These are phyloP conservation scores for Tricholoma matsutake DNA, from an alignment of 768 basidiomycete species.

Conservation along the genomic window DNA sequence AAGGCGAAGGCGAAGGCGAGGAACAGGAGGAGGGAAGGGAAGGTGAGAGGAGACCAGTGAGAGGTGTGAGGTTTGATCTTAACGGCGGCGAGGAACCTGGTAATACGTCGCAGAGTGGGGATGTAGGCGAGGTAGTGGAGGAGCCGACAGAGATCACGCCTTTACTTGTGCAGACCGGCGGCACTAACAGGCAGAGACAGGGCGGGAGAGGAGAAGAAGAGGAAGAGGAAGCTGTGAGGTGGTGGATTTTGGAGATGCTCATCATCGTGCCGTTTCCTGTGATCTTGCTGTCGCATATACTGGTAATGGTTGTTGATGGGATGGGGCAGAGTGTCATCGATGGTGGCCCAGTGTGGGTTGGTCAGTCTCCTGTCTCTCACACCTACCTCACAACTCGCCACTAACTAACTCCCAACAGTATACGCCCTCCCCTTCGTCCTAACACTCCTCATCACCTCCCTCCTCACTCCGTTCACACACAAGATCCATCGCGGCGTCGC, in stretches of 20 bases:
- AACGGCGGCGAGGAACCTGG: slow-evolving; percentile 13
- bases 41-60: slow-evolving; percentile 11
- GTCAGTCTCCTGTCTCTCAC: not conserved
- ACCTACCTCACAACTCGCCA: not conserved
- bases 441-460: slow-evolving; percentile 50
- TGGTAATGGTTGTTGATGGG: slow-evolving; percentile 42
- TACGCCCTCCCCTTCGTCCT: slow-evolving; percentile 46
- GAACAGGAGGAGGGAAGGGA: slow-evolving; percentile 9
- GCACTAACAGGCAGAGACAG: not conserved
- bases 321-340: slow-evolving; percentile 60
- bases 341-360: slow-evolving; percentile 54
- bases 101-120: slow-evolving; percentile 6
- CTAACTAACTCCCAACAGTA: slow-evolving; percentile 33
- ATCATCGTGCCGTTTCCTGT: slow-evolving; percentile 52
- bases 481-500: not conserved
- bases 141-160: slow-evolving; percentile 58
- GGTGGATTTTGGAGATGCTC: slow-evolving; percentile 61
- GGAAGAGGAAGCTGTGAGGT: slow-evolving; percentile 26
- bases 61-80: slow-evolving; percentile 21
- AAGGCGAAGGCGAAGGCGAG: slow-evolving; percentile 8
- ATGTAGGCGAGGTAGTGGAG: slow-evolving; percentile 20
- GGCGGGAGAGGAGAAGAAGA: not conserved
- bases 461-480: slow-evolving; percentile 57
- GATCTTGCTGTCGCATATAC: slow-evolving; percentile 50
- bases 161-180: slow-evolving; percentile 31